phyloP scores from a whole-genome alignment of 495 filamentous ascomycete genomes.

The Aspergillus incahuasiensis region DNA sequence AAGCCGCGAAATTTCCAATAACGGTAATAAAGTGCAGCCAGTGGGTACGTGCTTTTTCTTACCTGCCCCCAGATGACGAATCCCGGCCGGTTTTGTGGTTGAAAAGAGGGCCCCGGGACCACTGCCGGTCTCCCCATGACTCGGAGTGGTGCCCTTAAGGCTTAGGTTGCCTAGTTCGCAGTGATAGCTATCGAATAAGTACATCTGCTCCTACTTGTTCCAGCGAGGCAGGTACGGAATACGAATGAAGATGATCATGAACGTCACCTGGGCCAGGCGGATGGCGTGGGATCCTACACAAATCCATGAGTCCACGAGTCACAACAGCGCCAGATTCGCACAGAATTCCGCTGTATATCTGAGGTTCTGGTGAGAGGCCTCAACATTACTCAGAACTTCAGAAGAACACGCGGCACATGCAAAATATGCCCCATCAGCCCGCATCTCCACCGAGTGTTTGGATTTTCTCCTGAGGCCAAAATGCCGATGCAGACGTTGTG shows the following conservation, averaged over 20 bases:
- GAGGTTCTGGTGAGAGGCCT: neutral
- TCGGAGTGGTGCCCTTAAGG: neutral
- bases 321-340: neutral
- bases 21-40: neutral
- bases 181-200: too few relatives aligned
- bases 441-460: slow-evolving; percentile 12
- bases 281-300: too few relatives aligned
- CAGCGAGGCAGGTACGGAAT: too few relatives aligned
- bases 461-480: neutral
- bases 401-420: slow-evolving; percentile 18
- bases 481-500: neutral
- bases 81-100: neutral
- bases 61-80: slow-evolving; percentile 7
- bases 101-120: neutral
- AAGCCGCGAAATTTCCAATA: neutral
- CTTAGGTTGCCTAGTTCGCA: too few relatives aligned
- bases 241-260: too few relatives aligned
- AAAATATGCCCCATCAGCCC: slow-evolving; percentile 4
- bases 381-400: neutral
- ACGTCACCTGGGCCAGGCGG: too few relatives aligned
- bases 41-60: slow-evolving; percentile 6
- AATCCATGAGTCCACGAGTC: neutral
- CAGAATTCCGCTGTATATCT: neutral
- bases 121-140: neutral
- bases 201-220: too few relatives aligned